Conservation (phyloP, 306 rosid genomes). For the Acacia melanoxylon region DNA sequence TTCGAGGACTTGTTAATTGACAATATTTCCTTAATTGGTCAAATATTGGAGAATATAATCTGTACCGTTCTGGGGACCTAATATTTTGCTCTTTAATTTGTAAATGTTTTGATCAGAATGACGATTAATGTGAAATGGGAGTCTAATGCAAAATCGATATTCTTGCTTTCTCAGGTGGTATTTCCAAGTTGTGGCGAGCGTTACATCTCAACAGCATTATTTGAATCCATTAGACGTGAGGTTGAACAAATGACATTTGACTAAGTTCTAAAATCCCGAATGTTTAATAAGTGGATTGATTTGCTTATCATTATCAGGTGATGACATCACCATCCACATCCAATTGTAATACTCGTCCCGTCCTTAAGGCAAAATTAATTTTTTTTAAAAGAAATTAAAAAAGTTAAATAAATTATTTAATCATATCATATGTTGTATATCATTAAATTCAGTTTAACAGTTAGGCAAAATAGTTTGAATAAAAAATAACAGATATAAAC, state of each 20-base stretch:
- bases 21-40: no score
- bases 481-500: no score
- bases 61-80: neutral
- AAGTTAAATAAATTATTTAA: no score
- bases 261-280: constrained; percentile 22
- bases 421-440: no score
- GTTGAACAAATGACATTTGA: constrained; percentile 60
- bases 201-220: constrained; percentile 53
- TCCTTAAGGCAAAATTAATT: no score
- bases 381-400: no score
- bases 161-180: constrained; percentile 40
- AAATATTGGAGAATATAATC: neutral
- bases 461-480: no score
- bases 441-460: no score
- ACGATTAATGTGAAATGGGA: neutral
- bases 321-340: no score
- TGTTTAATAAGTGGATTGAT: neutral
- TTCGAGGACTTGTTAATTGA: no score
- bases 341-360: no score
- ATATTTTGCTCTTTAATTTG: neutral
- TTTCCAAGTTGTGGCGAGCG: constrained; percentile 75
- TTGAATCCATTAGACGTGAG: constrained; percentile 58
- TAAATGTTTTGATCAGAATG: neutral
- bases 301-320: neutral
- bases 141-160: neutral